A percentile compares a stretch with the other conserved stretches of the same genome.
Evolutionary conservation across 2,329 filamentous ascomycete species (phyloP).

Genomic region (Sclerotinia sclerotiorum): DNA sequence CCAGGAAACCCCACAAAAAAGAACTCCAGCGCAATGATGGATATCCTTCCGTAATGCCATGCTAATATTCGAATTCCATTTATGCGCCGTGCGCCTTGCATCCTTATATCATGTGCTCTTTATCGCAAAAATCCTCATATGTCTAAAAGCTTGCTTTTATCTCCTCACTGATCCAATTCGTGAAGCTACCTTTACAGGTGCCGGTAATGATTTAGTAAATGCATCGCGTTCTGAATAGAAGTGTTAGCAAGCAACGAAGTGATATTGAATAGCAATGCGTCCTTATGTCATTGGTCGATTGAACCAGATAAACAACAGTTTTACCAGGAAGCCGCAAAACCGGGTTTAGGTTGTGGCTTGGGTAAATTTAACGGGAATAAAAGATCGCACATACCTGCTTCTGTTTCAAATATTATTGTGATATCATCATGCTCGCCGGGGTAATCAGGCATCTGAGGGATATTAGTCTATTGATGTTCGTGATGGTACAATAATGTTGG

Average conservation of each 20-base stretch:
- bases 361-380: neutral
- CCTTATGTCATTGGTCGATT: constrained; percentile 8
- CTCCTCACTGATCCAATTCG: constrained; percentile 41
- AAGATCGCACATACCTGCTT: constrained; percentile 45
- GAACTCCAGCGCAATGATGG: constrained; percentile 5
- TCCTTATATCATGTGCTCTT: constrained; percentile 1
- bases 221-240: constrained; percentile 35
- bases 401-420: constrained; percentile 77
- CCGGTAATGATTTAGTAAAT: constrained; percentile 40
- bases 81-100: constrained; percentile 21
- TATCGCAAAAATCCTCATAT: constrained; percentile 2
- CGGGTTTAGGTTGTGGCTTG: neutral
- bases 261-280: neutral
- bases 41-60: constrained; percentile 22
- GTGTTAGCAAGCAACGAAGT: constrained; percentile 1
- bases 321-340: neutral
- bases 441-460: constrained; percentile 68
- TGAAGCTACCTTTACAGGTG: constrained; percentile 38
- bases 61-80: constrained; percentile 15
- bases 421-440: constrained; percentile 93
- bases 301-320: constrained; percentile 6
- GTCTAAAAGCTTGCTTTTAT: constrained; percentile 26
- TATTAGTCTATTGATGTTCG: constrained; percentile 7
- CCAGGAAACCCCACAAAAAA: neutral
- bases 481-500: neutral